phyloP scores from a whole-genome alignment of 2,329 filamentous ascomycete genomes.

The Aureobasidium sp. region DNA sequence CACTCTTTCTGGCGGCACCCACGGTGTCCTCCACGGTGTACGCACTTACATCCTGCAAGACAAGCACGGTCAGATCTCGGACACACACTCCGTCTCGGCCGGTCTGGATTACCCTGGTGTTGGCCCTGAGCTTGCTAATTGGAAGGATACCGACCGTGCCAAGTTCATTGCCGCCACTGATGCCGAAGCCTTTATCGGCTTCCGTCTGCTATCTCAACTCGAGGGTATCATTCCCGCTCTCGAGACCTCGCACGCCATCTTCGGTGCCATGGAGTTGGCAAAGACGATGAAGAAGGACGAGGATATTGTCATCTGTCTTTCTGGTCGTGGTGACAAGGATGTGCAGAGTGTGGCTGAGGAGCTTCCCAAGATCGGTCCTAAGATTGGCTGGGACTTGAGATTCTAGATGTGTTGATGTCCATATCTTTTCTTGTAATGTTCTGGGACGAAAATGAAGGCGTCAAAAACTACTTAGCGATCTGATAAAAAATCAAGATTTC shows the following conservation, averaged over 20 bases:
- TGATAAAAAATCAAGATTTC: neutral
- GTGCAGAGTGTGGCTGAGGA: conserved; percentile 97
- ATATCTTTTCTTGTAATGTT: neutral
- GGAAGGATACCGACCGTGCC: conserved; percentile 85
- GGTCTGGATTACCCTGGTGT: conserved; percentile 97
- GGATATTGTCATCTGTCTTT: conserved; percentile 89
- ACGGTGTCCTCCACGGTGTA: conserved; percentile 92
- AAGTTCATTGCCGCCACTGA: conserved; percentile 89
- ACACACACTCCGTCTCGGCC: conserved; percentile 94
- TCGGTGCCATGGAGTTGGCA: conserved; percentile 77
- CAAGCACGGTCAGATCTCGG: conserved; percentile 81
- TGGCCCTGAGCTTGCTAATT: conserved; percentile 80
- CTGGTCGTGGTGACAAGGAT: conserved; percentile 93
- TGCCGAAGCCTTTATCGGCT: conserved; percentile 78
- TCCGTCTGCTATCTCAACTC: conserved; percentile 73
- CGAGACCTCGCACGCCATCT: conserved; percentile 89
- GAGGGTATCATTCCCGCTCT: conserved; percentile 97
- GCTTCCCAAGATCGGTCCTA: conserved; percentile 75
- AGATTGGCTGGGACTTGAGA: conserved; percentile 67
- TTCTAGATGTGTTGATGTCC: conserved; percentile 25
- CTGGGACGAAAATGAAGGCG: neutral
- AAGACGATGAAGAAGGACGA: conserved; percentile 85
- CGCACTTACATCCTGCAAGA: conserved; percentile 93
- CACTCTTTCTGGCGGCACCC: conserved; percentile 75
- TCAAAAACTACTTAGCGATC: neutral